These are phyloP conservation scores for Batrachochytrium dendrobatidis DNA, from an alignment of 371 early-diverging fungal species.

Conservation along the genomic window DNA sequence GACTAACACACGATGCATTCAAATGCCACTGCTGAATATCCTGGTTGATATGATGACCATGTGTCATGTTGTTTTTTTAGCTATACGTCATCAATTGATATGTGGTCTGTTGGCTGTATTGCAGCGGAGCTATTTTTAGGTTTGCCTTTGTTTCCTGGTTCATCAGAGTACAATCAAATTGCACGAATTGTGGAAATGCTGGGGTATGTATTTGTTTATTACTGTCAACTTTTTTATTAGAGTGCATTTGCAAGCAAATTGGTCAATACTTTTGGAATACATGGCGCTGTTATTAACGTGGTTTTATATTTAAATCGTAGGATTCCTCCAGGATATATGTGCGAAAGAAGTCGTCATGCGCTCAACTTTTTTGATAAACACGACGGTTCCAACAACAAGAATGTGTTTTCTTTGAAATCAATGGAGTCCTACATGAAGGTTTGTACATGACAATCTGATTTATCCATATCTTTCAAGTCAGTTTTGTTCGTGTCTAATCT, in stretches of 20 bases:
- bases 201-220: constrained; percentile 33
- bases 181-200: constrained; percentile 79
- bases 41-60: background rate
- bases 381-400: constrained; percentile 30
- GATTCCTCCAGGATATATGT: constrained; percentile 76
- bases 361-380: constrained; percentile 61
- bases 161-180: constrained; percentile 84
- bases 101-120: constrained; percentile 99
- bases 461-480: constrained; percentile 1
- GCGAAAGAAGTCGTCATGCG: constrained; percentile 72
- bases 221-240: background rate
- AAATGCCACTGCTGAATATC: constrained; percentile 27
- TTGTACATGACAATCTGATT: background rate
- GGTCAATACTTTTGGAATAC: background rate
- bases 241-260: background rate
- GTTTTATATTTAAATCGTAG: too few relatives aligned
- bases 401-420: constrained; percentile 64
- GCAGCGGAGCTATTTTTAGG: constrained; percentile 95
- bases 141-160: constrained; percentile 86
- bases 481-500: background rate
- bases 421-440: constrained; percentile 69
- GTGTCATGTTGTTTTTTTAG: constrained; percentile 36
- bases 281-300: background rate
- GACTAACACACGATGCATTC: too few relatives aligned
- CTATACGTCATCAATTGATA: constrained; percentile 90